Evolutionary conservation across 176 grass and related monocot species (phyloP).

Genomic region (Juncus effusus): DNA sequence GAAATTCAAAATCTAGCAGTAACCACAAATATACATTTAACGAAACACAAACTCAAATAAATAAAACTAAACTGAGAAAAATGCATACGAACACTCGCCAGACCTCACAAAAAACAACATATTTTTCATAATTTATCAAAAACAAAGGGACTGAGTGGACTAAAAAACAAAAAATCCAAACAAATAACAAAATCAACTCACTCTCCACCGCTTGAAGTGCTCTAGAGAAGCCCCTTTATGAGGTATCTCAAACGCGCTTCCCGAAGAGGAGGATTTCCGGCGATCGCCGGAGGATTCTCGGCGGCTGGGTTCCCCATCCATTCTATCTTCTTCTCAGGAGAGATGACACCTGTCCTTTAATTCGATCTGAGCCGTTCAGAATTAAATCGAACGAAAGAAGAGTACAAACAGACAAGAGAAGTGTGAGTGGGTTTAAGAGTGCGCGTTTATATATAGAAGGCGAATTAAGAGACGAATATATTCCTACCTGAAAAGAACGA

Average conservation of each 20-base stretch:
- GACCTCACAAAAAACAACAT: background rate
- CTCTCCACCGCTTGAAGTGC: slow-evolving; percentile 60
- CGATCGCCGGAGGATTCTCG: background rate
- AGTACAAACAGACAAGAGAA: no score
- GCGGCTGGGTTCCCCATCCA: slow-evolving; percentile 23
- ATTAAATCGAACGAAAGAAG: background rate
- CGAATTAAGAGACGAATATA: no score
- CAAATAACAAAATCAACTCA: slow-evolving; percentile 15
- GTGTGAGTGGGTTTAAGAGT: no score
- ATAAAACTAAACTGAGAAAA: no score
- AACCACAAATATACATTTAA: no score
- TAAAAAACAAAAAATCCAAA: background rate
- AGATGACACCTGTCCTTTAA: slow-evolving; percentile 31
- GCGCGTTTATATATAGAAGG: no score
- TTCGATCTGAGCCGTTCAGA: slow-evolving; percentile 17
- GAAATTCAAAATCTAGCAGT: no score
- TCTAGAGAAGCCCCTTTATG: slow-evolving; percentile 53
- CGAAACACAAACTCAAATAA: no score
- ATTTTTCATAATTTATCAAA: background rate
- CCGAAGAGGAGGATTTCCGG: background rate
- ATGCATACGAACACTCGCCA: no score
- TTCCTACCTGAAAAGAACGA: no score
- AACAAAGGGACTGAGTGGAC: background rate
- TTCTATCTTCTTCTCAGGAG: slow-evolving; percentile 34
- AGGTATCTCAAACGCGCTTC: slow-evolving; percentile 55